phyloP scores from a whole-genome alignment of 345 rosid genomes.

The Euphorbia lathyris region DNA sequence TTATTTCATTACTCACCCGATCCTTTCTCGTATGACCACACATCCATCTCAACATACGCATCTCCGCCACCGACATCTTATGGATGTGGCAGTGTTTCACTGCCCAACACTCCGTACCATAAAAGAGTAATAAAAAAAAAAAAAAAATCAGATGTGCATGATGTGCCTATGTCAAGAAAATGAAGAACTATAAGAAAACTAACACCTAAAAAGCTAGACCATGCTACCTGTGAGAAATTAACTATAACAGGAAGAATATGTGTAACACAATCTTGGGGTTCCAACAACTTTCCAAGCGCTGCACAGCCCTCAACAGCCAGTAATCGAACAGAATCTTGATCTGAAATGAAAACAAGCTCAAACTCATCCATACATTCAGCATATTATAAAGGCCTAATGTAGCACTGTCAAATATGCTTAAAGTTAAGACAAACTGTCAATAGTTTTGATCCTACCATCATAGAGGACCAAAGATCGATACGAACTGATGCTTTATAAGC shows the following conservation, averaged over 20 bases:
- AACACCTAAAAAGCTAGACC: background rate
- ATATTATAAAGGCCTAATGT: background rate
- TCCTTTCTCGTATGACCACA: too few species aligned
- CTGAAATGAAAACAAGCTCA: conserved; percentile 33
- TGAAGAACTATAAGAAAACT: background rate
- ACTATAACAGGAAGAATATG: conserved; percentile 92
- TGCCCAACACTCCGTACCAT: too few species aligned
- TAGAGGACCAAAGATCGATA: background rate
- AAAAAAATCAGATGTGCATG: too few species aligned
- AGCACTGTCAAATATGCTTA: background rate
- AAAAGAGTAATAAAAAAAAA: too few species aligned
- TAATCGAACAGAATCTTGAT: conserved; percentile 95
- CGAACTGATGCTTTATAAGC: background rate
- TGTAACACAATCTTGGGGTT: conserved; percentile 83
- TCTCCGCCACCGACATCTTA: too few species aligned
- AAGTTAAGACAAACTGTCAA: background rate
- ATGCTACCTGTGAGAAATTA: conserved; percentile 82
- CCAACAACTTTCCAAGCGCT: conserved; percentile 93
- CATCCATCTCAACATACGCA: too few species aligned
- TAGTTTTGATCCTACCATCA: background rate
- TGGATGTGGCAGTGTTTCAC: too few species aligned
- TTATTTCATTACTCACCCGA: too few species aligned
- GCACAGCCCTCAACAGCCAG: conserved; percentile 98
- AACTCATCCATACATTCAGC: background rate
- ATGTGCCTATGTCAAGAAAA: background rate